Base-by-base conservation (phyloP, 1,139 yeast genomes). In the Hansenula sp. region DNA sequence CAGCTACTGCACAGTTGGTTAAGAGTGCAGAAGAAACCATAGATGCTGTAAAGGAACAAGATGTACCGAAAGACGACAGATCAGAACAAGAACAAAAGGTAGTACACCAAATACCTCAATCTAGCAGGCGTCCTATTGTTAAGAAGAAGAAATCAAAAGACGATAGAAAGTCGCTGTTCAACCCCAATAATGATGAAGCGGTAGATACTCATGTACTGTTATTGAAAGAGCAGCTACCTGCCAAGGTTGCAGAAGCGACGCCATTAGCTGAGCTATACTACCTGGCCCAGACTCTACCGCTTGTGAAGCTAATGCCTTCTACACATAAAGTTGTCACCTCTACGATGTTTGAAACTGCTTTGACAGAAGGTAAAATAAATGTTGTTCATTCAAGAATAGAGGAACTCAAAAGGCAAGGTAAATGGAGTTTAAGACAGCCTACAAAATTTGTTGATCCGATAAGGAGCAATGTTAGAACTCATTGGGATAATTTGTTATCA, bases 391-490 rank as follows among this genome's bases (percentile, higher is more conserved):
- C 95, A 4, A 75, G 97, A 43, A 90, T 94, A 36, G 98, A 92
- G 56, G 97, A 90, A 58, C 69, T 94, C 45, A 87, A 89, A 57
- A 70, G 95, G 40, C 82, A 83, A 43, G 87, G 88, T 6, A 80
- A 85, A 53, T 94, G 98, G 98, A 84, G 96, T 22, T 67, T 90
- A 42, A 73, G 96, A 38, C 98, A 94, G 59, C 96, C 95, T 1
- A 71, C 75, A 40, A 73, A 76, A 47, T 82, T 73, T 52, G 60
- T 71, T 21, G 95, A 88, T 47, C 97, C 97, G 0, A 74, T 77
- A 39, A 61, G 73, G 10, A 59, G 65, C 18, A 47, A 44, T 18
- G 45, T 53, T 13, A 62, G 56, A 32, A 66, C 80, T 4, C 89
- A 85, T 50, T 81, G 95, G 88, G 92, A 84, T 52, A 64, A 72